Conservation (phyloP, 2,329 filamentous ascomycete genomes). For the Endoconidiophora laricicola region DNA sequence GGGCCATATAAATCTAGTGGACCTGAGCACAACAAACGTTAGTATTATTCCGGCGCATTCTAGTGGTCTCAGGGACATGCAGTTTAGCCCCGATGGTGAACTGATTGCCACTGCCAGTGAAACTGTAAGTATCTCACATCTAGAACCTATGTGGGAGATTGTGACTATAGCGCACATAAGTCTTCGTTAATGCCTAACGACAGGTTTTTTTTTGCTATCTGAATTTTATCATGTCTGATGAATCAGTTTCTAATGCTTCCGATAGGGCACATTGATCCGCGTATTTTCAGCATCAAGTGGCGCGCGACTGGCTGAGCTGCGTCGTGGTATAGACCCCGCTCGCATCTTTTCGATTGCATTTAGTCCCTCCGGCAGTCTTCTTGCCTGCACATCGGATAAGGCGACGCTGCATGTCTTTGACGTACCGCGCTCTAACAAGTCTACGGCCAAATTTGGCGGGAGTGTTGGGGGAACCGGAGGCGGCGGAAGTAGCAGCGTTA, state of each 20-base stretch:
- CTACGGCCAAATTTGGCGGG: conserved; percentile 10
- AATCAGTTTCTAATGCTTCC: not conserved
- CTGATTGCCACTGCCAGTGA: conserved; percentile 82
- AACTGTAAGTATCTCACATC: conserved; percentile 23
- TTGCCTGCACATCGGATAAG: conserved; percentile 93
- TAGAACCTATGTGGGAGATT: conserved; percentile 21
- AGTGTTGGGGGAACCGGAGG: no score
- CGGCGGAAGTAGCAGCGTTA: no score
- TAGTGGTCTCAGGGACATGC: conserved; percentile 59
- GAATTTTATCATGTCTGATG: not conserved
- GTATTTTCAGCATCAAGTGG: conserved; percentile 70
- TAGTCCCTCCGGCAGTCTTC: conserved; percentile 59
- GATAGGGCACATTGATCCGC: conserved; percentile 62
- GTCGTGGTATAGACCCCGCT: conserved; percentile 76
- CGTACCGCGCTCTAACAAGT: conserved; percentile 41
- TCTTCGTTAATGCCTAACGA: no score
- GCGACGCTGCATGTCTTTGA: conserved; percentile 92
- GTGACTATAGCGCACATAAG: not conserved
- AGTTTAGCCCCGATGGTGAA: conserved; percentile 63
- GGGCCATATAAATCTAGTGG: conserved; percentile 79
- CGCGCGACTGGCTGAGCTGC: conserved; percentile 66
- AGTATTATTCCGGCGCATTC: conserved; percentile 89
- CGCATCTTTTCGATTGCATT: conserved; percentile 78
- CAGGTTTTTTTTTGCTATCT: no score
- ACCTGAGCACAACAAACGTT: conserved; percentile 61